Conservation (phyloP, 1,284 basidiomycete species). For the Ceratobasidium sp. region DNA sequence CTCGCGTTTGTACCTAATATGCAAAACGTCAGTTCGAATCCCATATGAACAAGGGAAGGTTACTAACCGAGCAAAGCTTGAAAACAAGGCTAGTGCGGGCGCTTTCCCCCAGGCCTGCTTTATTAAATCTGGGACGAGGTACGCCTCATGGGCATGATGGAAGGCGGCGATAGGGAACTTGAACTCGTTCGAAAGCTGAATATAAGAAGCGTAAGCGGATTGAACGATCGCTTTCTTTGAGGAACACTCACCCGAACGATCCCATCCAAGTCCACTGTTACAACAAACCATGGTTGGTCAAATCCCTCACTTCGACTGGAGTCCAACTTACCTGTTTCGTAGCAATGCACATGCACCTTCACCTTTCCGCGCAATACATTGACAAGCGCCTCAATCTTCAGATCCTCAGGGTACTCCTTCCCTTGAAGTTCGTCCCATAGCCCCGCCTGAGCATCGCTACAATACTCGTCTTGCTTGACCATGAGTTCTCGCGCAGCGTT, state of each 20-base stretch:
- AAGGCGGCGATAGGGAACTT: constrained; percentile 82
- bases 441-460: constrained; percentile 65
- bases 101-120: constrained; percentile 71
- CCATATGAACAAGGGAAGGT: constrained; percentile 51
- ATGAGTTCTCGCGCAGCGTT: constrained; percentile 78
- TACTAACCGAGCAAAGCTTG: constrained; percentile 66
- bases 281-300: constrained; percentile 50
- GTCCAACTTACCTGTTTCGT: constrained; percentile 57
- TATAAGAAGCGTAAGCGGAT: constrained; percentile 46
- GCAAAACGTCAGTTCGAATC: constrained; percentile 7
- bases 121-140: constrained; percentile 82
- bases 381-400: constrained; percentile 86
- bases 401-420: constrained; percentile 74
- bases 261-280: constrained; percentile 80
- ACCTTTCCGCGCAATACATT: constrained; percentile 84
- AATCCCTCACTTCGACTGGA: constrained; percentile 61
- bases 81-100: constrained; percentile 80
- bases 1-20: constrained; percentile 79
- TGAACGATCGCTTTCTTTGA: constrained; percentile 33
- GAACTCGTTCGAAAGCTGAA: constrained; percentile 83
- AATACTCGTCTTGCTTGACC: constrained; percentile 77
- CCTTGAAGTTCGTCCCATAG: neutral
- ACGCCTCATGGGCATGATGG: constrained; percentile 88
- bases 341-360: constrained; percentile 84
- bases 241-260: constrained; percentile 68